Evolutionary conservation across 805 yeast species (phyloP).

Genomic region (Yarrowia keelungensis): DNA sequence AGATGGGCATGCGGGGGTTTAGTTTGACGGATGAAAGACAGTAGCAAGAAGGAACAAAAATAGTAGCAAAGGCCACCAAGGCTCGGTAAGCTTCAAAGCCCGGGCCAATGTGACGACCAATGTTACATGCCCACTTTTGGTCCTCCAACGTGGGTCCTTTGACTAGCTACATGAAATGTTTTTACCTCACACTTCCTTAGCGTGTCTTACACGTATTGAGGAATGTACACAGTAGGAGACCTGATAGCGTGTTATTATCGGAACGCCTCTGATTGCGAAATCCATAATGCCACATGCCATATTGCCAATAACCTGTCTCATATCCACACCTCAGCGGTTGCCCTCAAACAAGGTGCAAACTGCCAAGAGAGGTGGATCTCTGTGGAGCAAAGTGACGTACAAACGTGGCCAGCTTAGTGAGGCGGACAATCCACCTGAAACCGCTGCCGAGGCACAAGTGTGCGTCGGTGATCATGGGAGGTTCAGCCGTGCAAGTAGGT

Average conservation of each 20-base stretch:
- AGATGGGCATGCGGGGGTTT: constrained; percentile 13
- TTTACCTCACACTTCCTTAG: constrained; percentile 1
- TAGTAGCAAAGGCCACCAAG: too few species aligned
- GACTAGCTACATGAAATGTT: neutral
- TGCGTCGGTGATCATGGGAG: neutral
- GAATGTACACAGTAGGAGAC: neutral
- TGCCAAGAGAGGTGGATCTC: neutral
- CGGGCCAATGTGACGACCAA: neutral
- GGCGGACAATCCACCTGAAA: neutral
- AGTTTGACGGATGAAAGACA: neutral
- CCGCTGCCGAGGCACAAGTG: neutral
- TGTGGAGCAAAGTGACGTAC: neutral
- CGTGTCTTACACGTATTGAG: neutral
- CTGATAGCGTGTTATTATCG: too few species aligned
- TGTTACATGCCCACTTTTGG: constrained; percentile 10
- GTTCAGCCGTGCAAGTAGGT: neutral
- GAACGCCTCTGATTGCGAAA: too few species aligned
- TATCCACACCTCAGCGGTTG: neutral
- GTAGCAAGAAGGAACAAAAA: too few species aligned
- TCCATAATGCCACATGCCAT: too few species aligned
- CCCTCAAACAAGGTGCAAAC: neutral
- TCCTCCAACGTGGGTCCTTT: too few species aligned
- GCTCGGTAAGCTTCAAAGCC: too few species aligned
- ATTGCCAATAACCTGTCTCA: too few species aligned
- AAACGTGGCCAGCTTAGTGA: too few species aligned